phyloP scores from a whole-genome alignment of 345 rosid species.

The Melaleuca alternifolia region DNA sequence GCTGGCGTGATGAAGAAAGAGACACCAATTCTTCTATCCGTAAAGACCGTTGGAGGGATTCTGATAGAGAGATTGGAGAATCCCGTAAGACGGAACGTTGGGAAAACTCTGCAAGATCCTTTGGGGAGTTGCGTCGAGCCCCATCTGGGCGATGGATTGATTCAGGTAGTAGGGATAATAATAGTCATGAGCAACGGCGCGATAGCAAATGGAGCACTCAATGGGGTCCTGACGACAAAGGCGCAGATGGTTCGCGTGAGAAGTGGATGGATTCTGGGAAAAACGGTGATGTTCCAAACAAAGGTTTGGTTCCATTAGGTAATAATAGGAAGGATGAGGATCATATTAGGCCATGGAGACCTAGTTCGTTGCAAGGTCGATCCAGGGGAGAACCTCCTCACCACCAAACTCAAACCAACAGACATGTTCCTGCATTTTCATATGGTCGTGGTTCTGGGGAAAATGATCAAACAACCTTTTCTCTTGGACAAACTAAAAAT shows the following conservation, averaged over 20 bases:
- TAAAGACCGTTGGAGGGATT: conserved; percentile 84
- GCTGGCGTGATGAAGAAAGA: conserved; percentile 98
- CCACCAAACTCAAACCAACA: conserved; percentile 47
- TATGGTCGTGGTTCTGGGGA: conserved; percentile 71
- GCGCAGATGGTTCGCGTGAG: conserved; percentile 37
- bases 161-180: conserved; percentile 59
- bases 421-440: conserved; percentile 49
- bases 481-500: conserved; percentile 61
- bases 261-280: conserved; percentile 52
- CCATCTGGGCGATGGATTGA: conserved; percentile 79
- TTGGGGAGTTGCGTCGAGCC: conserved; percentile 67
- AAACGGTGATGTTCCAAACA: conserved; percentile 60
- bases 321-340: conserved; percentile 65
- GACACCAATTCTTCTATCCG: conserved; percentile 55
- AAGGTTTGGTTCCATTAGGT: conserved; percentile 39
- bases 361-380: conserved; percentile 47
- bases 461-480: conserved; percentile 27
- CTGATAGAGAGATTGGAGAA: conserved; percentile 70
- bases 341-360: conserved; percentile 74
- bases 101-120: conserved; percentile 63
- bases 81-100: conserved; percentile 58
- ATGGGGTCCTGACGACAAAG: conserved; percentile 91
- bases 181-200: conserved; percentile 59
- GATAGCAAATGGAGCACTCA: conserved; percentile 98
- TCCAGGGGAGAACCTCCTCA: conserved; percentile 71